Base-by-base conservation (phyloP, 129 eudicot species). In the Chrysanthemum makinoi region DNA sequence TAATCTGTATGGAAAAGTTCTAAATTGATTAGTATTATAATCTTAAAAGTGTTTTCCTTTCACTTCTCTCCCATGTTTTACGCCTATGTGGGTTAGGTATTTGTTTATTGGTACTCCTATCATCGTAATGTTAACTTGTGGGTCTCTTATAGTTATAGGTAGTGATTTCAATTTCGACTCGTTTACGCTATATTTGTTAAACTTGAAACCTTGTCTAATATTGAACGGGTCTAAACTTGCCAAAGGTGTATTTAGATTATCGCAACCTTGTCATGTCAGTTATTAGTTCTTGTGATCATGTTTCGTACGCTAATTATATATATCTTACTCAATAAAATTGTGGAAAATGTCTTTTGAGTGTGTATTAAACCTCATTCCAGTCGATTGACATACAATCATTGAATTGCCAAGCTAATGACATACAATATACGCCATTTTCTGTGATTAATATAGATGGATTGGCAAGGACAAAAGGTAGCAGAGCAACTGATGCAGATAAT, bases 401-500 rank as follows among this genome's bases (percentile, higher is more conserved):
- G 26, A 33, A 18, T 0, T 65, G 43, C 30, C 15, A 11, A 75
- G 57, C 49, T 66, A 19, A 33, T 54, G 73, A 44, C 19, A 52
- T 65, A 19, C 47, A n/a, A 50, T 39, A 19, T 59, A 28, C 33
- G n/a, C 33, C 33, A 5, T 35, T 74, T 10, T 12, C 18, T 39
- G 12, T 18, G 50, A 53, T 17, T 49, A 17, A 71, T 22, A 86
- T 33, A 86, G 91, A 93, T 93, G 98, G 98, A 93, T 85, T 93
- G 98, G 98, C 92, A 93, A 89, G 98, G 98, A 72, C 98, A 93
- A 70, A 93, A 87, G 84, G 63, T 82, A 65, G 98, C 95, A 7
- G 98, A 93, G 84, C 96, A 87, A 70, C 73, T 87, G 78, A 89
- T 93, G 96, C 98, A 89, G 84, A 81, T 87, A 63, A 11, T 89